Percentiles rank a stretch among this genome's conserved stretches.
These are phyloP conservation scores for Gossypium arboreum DNA, from an alignment of 345 rosid species.

Conservation along the genomic window DNA sequence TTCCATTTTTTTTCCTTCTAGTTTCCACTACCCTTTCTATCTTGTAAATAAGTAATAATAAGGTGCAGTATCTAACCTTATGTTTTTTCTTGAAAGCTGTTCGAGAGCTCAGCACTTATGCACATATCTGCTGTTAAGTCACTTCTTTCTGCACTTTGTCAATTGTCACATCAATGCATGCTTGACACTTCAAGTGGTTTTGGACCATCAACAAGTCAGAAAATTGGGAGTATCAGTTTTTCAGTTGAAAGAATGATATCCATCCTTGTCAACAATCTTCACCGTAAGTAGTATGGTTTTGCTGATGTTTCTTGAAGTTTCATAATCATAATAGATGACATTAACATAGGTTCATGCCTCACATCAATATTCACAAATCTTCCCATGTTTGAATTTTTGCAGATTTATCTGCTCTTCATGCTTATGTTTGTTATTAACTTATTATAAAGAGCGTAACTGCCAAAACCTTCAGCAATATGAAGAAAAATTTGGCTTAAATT, in stretches of 20 bases:
- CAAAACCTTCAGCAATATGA: not conserved
- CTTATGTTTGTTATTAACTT: not conserved
- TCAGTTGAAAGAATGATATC: constrained; percentile 95
- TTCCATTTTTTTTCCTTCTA: not conserved
- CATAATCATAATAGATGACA: not conserved
- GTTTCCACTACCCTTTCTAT: not conserved
- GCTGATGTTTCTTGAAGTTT: constrained; percentile 8
- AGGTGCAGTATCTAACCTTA: constrained; percentile 36
- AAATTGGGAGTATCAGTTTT: constrained; percentile 77
- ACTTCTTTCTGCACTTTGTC: constrained; percentile 83
- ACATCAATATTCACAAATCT: not conserved
- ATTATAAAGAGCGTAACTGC: not conserved
- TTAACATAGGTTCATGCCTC: not conserved
- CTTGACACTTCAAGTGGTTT: constrained; percentile 57
- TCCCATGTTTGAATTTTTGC: not conserved
- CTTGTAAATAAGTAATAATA: constrained; percentile 3
- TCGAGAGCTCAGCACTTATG: constrained; percentile 99
- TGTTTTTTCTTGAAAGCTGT: constrained; percentile 53
- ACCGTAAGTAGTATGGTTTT: constrained; percentile 56
- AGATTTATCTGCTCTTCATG: not conserved
- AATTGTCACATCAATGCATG: constrained; percentile 85
- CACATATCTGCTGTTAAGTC: constrained; percentile 91
- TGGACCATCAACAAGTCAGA: constrained; percentile 70
- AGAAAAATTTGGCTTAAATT: not conserved
- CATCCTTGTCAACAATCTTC: constrained; percentile 87